A percentile compares a stretch with the other conserved stretches of the same genome.
phyloP scores from a whole-genome alignment of 2,329 filamentous ascomycete genomes.

The Beauveria varroae region DNA sequence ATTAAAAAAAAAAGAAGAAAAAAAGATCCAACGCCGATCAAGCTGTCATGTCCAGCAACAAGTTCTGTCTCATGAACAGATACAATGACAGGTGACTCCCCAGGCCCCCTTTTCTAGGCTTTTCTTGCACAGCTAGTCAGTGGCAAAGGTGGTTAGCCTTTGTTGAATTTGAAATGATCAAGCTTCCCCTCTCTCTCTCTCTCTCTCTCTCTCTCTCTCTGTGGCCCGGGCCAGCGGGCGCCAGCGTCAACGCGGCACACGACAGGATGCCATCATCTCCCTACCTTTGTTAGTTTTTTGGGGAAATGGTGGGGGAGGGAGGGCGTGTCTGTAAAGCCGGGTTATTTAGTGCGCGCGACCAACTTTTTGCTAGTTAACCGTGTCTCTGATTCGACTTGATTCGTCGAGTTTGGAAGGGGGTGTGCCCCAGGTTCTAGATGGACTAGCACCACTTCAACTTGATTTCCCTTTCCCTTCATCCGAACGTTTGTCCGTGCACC shows the following conservation, averaged over 20 bases:
- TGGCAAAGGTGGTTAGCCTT: not conserved
- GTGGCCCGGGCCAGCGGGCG: not conserved
- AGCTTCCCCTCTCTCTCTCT: not conserved
- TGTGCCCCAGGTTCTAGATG: too few relatives aligned
- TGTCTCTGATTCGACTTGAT: not conserved
- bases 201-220: not conserved
- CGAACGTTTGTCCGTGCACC: conserved; percentile 3
- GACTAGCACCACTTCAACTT: not conserved
- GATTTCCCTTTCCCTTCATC: conserved; percentile 4
- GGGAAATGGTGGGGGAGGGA: not conserved
- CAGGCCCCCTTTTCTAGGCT: not conserved
- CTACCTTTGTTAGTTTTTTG: not conserved
- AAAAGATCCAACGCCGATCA: not conserved
- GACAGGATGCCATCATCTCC: not conserved
- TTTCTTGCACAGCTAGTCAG: not conserved
- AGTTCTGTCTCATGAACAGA: not conserved
- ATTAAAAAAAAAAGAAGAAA: too few relatives aligned
- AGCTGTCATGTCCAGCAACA: not conserved
- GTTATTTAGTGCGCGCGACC: not conserved
- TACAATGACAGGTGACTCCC: not conserved
- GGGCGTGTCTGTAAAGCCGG: conserved; percentile 1
- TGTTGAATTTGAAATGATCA: not conserved
- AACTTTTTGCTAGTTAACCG: not conserved
- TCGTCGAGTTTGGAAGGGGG: not conserved
- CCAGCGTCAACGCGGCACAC: not conserved